These are phyloP conservation scores for Chaetoceros tenuissimus DNA, from an alignment of 108 stramenopile species.

Conservation along the genomic window DNA sequence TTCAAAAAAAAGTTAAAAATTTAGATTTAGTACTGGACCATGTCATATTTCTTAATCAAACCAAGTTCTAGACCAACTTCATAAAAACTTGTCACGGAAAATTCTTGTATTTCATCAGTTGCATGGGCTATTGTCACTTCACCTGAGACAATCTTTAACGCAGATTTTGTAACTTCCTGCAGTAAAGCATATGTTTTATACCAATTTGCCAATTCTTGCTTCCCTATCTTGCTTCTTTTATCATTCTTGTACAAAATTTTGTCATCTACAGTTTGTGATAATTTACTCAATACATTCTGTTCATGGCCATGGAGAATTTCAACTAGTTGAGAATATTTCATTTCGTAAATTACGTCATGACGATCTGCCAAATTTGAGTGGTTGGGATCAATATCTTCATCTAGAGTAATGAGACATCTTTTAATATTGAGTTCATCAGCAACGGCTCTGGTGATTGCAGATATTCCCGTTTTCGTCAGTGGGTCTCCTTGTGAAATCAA, in stretches of 20 bases:
- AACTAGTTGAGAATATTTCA: conserved; percentile 20
- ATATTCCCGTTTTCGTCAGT: conserved; percentile 14
- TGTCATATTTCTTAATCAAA: conserved; percentile 16
- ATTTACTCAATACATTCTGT: too few relatives aligned
- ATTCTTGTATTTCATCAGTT: conserved; percentile 18
- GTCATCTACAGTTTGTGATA: conserved; percentile 16
- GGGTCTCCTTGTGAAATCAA: conserved; percentile 27
- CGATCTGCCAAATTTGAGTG: conserved; percentile 22
- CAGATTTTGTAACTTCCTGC: conserved; percentile 47
- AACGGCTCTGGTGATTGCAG: conserved; percentile 18
- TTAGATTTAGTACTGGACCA: conserved; percentile 19
- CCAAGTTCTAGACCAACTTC: conserved; percentile 34
- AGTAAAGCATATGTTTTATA: conserved; percentile 27
- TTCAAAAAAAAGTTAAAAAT: neutral
- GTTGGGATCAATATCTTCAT: conserved; percentile 22
- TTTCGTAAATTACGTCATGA: conserved; percentile 18
- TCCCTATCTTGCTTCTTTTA: conserved; percentile 6
- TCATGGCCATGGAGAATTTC: conserved; percentile 14
- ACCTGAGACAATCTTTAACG: conserved; percentile 17
- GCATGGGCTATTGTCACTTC: conserved; percentile 39
- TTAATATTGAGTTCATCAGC: conserved; percentile 11
- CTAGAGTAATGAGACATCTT: conserved; percentile 17
- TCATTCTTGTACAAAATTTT: conserved; percentile 20
- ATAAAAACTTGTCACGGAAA: conserved; percentile 42
- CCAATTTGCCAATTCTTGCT: conserved; percentile 13